phyloP scores from a whole-genome alignment of 176 grass and related monocot genomes.

The Oryza meridionalis region DNA sequence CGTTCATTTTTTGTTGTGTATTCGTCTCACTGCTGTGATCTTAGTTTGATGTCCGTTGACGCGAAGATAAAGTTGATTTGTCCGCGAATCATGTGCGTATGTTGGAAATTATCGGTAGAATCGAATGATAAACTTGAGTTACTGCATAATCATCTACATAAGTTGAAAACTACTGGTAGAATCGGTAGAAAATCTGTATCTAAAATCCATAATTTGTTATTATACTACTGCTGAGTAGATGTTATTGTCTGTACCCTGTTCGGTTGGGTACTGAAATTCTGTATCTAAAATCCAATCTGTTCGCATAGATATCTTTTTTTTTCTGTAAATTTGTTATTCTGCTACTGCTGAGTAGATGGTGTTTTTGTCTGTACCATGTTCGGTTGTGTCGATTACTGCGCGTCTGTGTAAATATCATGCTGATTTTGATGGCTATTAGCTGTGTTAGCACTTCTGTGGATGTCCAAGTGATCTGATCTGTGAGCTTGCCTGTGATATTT shows the following conservation, averaged over 20 bases:
- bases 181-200: neutral
- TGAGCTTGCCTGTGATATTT: neutral
- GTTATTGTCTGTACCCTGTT: neutral
- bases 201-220: neutral
- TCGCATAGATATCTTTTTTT: no score
- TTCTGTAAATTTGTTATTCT: no score
- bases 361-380: no score
- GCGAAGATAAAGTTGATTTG: neutral
- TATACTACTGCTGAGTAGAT: neutral
- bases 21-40: neutral
- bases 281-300: no score
- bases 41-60: neutral
- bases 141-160: neutral
- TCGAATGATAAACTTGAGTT: neutral
- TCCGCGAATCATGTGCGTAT: neutral
- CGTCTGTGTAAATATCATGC: neutral
- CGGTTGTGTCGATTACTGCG: no score
- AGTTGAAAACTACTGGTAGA: neutral
- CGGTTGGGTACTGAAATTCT: no score
- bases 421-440: neutral
- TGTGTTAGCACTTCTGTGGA: neutral
- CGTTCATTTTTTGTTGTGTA: neutral
- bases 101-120: neutral
- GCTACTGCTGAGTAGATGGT: no score
- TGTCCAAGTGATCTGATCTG: neutral